phyloP scores from a whole-genome alignment of 2,329 filamentous ascomycete species.

The Colletotrichum karsti region DNA sequence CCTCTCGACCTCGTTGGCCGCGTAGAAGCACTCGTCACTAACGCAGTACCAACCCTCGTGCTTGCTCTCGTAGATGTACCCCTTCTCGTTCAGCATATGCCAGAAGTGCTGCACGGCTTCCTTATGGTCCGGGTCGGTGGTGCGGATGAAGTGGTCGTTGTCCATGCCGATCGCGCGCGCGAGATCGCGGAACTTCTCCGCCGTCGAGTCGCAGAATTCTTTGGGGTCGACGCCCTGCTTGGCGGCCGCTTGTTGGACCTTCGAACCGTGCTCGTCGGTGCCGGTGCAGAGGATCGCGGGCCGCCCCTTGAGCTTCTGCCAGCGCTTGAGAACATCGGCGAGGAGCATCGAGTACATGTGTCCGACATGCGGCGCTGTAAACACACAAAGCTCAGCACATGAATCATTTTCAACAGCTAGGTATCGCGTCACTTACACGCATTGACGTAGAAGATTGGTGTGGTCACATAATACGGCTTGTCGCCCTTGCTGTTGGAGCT shows the following conservation, averaged over 20 bases:
- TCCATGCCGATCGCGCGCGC: conserved; percentile 74
- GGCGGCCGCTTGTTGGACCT: conserved; percentile 88
- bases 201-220: conserved; percentile 87
- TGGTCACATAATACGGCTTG: conserved; percentile 96
- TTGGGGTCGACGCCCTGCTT: conserved; percentile 77
- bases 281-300: conserved; percentile 84
- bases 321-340: conserved; percentile 90
- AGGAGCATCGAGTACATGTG: conserved; percentile 95
- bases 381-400: conserved; percentile 31
- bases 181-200: conserved; percentile 80
- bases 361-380: conserved; percentile 86
- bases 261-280: conserved; percentile 97
- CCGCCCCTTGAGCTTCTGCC: conserved; percentile 79
- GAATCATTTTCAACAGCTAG: background rate
- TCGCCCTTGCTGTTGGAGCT: conserved; percentile 17
- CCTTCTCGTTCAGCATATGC: conserved; percentile 78
- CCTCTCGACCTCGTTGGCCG: conserved; percentile 76
- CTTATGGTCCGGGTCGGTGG: conserved; percentile 83
- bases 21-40: conserved; percentile 96
- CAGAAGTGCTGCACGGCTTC: conserved; percentile 91
- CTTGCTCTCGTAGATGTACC: conserved; percentile 83
- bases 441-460: conserved; percentile 99
- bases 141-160: conserved; percentile 91
- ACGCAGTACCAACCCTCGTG: conserved; percentile 98
- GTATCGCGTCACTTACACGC: conserved; percentile 66